phyloP scores from a whole-genome alignment of 2,329 filamentous ascomycete genomes.

The Drechslera avenae region DNA sequence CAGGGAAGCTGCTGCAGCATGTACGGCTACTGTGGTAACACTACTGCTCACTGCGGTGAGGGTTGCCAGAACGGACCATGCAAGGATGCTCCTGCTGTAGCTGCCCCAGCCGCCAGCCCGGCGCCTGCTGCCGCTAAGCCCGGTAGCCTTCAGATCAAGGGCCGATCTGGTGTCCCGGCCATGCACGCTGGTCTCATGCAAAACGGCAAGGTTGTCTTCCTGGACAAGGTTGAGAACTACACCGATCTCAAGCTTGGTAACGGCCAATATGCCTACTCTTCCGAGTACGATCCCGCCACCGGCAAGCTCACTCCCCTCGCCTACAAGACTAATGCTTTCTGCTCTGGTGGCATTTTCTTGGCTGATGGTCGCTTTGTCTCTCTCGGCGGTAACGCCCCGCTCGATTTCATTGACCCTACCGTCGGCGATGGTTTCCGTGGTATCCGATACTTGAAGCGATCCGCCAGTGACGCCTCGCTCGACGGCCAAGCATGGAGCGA shows the following conservation, averaged over 20 bases:
- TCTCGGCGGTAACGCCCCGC: slow-evolving; percentile 63
- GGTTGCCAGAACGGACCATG: slow-evolving; percentile 62
- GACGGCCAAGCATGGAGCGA: slow-evolving; percentile 61
- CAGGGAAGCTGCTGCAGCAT: slow-evolving; percentile 61
- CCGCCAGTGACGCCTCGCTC: slow-evolving; percentile 50
- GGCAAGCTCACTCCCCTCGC: slow-evolving; percentile 55
- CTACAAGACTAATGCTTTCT: slow-evolving; percentile 66
- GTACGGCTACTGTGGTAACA: slow-evolving; percentile 62
- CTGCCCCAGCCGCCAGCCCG: slow-evolving; percentile 52
- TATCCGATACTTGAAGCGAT: slow-evolving; percentile 61
- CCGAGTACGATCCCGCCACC: slow-evolving; percentile 62
- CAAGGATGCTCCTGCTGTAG: slow-evolving; percentile 44
- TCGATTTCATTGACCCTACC: slow-evolving; percentile 61
- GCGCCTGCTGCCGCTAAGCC: slow-evolving; percentile 54
- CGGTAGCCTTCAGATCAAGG: slow-evolving; percentile 57
- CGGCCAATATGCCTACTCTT: slow-evolving; percentile 64
- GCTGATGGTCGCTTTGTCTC: slow-evolving; percentile 61
- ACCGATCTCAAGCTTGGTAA: slow-evolving; percentile 61
- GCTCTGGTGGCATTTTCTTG: slow-evolving; percentile 64
- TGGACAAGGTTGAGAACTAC: slow-evolving; percentile 69
- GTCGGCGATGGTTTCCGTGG: slow-evolving; percentile 64
- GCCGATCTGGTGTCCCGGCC: slow-evolving; percentile 64
- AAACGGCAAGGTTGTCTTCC: slow-evolving; percentile 64
- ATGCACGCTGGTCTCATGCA: slow-evolving; percentile 67
- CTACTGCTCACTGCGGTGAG: slow-evolving; percentile 59